phyloP scores from a whole-genome alignment of 2,329 filamentous ascomycete species.

The Colletotrichum limetticola region DNA sequence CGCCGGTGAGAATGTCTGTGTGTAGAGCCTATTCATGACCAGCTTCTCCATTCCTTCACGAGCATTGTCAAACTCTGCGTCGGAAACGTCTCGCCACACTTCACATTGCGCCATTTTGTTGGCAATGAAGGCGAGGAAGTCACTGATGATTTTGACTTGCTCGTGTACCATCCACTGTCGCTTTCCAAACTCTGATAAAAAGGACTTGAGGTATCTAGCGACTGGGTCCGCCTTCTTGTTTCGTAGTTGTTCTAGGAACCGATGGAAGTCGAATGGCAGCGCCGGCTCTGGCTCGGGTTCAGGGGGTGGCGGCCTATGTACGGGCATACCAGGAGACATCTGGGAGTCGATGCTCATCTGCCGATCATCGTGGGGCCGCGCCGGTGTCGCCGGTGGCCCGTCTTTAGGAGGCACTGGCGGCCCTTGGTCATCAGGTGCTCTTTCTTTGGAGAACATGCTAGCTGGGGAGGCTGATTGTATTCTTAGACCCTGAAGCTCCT shows the following conservation, averaged over 20 bases:
- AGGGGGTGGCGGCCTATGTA: conserved; percentile 75
- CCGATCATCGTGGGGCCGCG: conserved; percentile 52
- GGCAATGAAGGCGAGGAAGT: conserved; percentile 95
- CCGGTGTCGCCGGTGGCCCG: conserved; percentile 54
- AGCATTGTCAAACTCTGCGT: conserved; percentile 98
- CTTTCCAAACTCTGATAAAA: conserved; percentile 93
- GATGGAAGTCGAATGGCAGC: conserved; percentile 95
- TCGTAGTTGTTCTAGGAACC: conserved; percentile 93
- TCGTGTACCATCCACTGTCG: conserved; percentile 99
- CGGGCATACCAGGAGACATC: conserved; percentile 59
- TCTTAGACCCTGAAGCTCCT: conserved; percentile 57
- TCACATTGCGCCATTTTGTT: conserved; percentile 99
- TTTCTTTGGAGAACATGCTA: conserved; percentile 49
- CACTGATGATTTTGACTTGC: conserved; percentile 98
- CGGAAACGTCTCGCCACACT: conserved; percentile 94
- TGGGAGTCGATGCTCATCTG: conserved; percentile 46
- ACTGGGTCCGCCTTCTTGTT: conserved; percentile 99
- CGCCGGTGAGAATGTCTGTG: conserved; percentile 94
- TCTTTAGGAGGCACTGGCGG: conserved; percentile 72
- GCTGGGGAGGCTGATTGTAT: conserved; percentile 50
- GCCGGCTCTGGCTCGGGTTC: conserved; percentile 83
- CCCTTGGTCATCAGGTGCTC: conserved; percentile 56
- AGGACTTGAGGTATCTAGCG: conserved; percentile 93
- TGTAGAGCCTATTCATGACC: conserved; percentile 97
- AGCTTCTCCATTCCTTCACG: conserved; percentile 99